phyloP scores from a whole-genome alignment of 163 green algal genomes.

The Chlamydomonas reinhardtii region DNA sequence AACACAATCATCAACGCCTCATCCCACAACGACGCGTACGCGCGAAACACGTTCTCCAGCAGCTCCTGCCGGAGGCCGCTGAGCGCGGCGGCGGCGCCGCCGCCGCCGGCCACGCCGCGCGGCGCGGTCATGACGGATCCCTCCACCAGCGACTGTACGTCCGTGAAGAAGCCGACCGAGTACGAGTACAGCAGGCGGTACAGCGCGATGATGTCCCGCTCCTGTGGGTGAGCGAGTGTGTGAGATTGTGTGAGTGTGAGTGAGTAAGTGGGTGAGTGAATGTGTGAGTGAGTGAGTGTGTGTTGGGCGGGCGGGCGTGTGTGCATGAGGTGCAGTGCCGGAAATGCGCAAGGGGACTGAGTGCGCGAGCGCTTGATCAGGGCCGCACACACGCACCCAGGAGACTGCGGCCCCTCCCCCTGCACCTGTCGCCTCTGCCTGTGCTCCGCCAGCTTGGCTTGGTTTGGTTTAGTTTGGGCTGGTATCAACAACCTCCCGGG shows the following conservation, averaged over 20 bases:
- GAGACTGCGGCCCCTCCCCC: too few species aligned
- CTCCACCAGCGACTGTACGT: slow-evolving; percentile 52
- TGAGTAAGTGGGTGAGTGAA: too few species aligned
- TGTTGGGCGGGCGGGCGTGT: too few species aligned
- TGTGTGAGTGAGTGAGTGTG: too few species aligned
- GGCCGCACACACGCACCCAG: too few species aligned
- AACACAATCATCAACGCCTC: slow-evolving; percentile 56
- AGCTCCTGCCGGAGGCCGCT: slow-evolving; percentile 44
- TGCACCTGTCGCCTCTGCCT: too few species aligned
- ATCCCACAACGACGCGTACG: slow-evolving; percentile 60
- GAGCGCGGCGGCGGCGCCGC: not conserved
- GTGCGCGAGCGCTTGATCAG: too few species aligned
- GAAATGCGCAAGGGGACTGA: too few species aligned
- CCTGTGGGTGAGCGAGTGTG: not conserved
- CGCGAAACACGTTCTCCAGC: slow-evolving; percentile 54
- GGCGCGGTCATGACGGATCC: not conserved
- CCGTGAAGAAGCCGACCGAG: slow-evolving; percentile 56
- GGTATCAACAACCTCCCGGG: too few species aligned
- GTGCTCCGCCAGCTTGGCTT: too few species aligned
- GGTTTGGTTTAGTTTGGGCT: too few species aligned
- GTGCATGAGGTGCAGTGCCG: too few species aligned
- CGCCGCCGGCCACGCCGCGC: not conserved
- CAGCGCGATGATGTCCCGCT: slow-evolving; percentile 54
- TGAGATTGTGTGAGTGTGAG: not conserved
- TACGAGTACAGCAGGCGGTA: slow-evolving; percentile 64